Evolutionary conservation across 768 basidiomycete genomes (phyloP).

Genomic region (Pulveroboletus frians): DNA sequence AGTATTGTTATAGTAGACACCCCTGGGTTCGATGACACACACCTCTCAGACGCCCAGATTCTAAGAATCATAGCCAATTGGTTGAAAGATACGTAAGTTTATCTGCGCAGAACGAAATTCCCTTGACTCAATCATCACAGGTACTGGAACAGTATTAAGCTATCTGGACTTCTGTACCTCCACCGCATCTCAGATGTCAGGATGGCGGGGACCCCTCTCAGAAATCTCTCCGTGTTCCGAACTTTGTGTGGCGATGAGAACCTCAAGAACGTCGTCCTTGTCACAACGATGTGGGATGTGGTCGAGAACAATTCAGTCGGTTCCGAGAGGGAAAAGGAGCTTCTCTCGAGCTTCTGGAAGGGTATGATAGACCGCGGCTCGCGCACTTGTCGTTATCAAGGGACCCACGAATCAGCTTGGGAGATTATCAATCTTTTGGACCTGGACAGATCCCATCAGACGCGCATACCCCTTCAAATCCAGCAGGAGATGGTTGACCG

Average conservation of each 20-base stretch:
- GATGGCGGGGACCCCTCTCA: constrained; percentile 7
- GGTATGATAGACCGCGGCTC: constrained; percentile 13
- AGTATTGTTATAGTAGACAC: constrained; percentile 4
- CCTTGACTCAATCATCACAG: not conserved
- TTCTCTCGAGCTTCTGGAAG: constrained; percentile 10
- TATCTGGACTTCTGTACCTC: constrained; percentile 11
- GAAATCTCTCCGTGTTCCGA: constrained; percentile 8
- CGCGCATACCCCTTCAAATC: constrained; percentile 7
- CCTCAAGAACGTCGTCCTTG: constrained; percentile 15
- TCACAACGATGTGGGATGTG: constrained; percentile 1
- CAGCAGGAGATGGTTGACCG: constrained; percentile 18
- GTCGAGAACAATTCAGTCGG: not conserved
- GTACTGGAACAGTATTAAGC: constrained; percentile 8
- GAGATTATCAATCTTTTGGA: constrained; percentile 4
- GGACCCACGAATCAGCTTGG: constrained; percentile 13
- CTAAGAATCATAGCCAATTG: constrained; percentile 11
- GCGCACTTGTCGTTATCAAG: constrained; percentile 4
- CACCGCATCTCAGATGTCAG: constrained; percentile 13
- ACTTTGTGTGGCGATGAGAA: constrained; percentile 7
- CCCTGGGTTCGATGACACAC: constrained; percentile 11
- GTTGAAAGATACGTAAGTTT: constrained; percentile 15
- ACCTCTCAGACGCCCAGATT: constrained; percentile 6
- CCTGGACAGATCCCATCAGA: not conserved
- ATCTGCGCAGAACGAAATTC: not conserved
- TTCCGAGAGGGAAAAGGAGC: constrained; percentile 9